phyloP scores from a whole-genome alignment of 306 rosid species.

The Acacia crassicarpa region DNA sequence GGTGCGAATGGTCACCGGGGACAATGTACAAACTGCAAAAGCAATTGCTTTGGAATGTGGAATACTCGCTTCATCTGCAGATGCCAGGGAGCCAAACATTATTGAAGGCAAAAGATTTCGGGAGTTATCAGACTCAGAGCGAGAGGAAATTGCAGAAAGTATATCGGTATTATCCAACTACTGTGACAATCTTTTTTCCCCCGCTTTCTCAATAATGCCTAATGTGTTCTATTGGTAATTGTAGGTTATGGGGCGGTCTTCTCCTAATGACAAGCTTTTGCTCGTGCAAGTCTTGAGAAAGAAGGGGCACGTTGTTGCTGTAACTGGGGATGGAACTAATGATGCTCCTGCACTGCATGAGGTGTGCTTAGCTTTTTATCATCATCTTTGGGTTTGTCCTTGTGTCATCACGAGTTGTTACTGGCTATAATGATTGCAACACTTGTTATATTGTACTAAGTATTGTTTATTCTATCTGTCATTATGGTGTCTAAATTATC shows the following conservation, averaged over 20 bases:
- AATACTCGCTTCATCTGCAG: constrained; percentile 58
- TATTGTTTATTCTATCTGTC: constrained; percentile 1
- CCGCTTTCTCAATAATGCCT: background rate
- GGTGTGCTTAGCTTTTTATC: constrained; percentile 43
- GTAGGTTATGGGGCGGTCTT: constrained; percentile 95
- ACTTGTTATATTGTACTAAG: constrained; percentile 3
- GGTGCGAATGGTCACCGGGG: constrained; percentile 97
- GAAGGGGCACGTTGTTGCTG: constrained; percentile 81
- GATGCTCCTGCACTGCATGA: constrained; percentile 95
- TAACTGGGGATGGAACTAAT: constrained; percentile 93
- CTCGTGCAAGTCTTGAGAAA: constrained; percentile 92
- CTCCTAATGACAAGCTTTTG: constrained; percentile 88
- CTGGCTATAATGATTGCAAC: background rate
- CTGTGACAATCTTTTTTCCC: background rate
- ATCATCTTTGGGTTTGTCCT: background rate
- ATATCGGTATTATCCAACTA: constrained; percentile 55
- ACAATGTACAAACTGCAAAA: constrained; percentile 86
- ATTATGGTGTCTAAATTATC: constrained; percentile 1
- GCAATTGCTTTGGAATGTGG: constrained; percentile 96
- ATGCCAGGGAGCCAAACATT: constrained; percentile 59
- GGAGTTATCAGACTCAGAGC: constrained; percentile 45
- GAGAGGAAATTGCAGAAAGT: constrained; percentile 62
- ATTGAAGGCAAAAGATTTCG: constrained; percentile 89
- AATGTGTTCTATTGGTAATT: background rate
- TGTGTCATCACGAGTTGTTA: background rate